Evolutionary conservation across 805 yeast species (phyloP).

Genomic region (Candida berthetii): DNA sequence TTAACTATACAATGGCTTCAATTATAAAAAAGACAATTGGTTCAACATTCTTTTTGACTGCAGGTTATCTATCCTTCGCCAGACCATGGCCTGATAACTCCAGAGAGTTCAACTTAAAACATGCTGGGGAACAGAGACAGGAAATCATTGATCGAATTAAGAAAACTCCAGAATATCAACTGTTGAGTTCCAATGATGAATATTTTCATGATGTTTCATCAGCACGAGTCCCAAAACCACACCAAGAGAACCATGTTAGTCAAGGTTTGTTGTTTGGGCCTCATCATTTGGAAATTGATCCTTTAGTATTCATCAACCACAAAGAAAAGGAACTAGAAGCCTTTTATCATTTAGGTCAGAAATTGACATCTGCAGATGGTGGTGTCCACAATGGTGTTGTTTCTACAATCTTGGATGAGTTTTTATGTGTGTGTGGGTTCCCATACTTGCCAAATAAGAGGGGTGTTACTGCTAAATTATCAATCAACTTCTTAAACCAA

Average conservation of each 20-base stretch:
- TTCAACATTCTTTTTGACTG: conserved; percentile 11
- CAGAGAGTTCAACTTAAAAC: conserved; percentile 8
- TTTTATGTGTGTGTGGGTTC: conserved; percentile 81
- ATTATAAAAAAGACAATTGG: conserved; percentile 11
- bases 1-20: conserved; percentile 2
- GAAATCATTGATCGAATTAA: conserved; percentile 21
- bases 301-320: conserved; percentile 53
- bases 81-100: conserved; percentile 19
- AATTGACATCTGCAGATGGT: conserved; percentile 61
- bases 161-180: conserved; percentile 19
- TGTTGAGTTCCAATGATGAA: conserved; percentile 15
- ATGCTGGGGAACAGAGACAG: conserved; percentile 16
- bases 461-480: conserved; percentile 84
- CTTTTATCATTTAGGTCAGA: conserved; percentile 66
- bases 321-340: conserved; percentile 48
- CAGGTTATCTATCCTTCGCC: conserved; percentile 20
- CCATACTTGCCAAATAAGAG: conserved; percentile 68
- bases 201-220: conserved; percentile 28
- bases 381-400: conserved; percentile 78
- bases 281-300: conserved; percentile 67
- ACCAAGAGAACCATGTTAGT: conserved; percentile 57
- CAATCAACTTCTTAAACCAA: conserved; percentile 50
- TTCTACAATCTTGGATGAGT: conserved; percentile 78
- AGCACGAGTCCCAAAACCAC: conserved; percentile 49
- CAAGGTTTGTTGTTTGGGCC: conserved; percentile 69